Percentiles rank a stretch among this genome's conserved stretches.
Conservation (phyloP, 345 rosid species). For the Syzygium oleosum region DNA sequence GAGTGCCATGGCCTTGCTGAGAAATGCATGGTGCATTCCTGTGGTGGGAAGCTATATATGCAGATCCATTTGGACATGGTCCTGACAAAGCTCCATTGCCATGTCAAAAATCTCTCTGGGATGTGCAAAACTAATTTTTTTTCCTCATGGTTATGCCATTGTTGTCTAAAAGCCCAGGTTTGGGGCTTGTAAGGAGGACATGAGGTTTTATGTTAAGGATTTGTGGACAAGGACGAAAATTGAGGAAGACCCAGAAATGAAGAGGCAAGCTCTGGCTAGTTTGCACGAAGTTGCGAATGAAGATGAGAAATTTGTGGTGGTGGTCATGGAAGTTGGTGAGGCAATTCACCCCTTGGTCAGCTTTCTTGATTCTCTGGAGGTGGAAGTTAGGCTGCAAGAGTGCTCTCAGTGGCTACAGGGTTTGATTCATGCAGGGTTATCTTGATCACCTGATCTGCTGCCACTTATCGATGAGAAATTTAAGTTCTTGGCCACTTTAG, state of each 20-base stretch:
- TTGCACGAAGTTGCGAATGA: conserved; percentile 43
- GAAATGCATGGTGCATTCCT: conserved; percentile 57
- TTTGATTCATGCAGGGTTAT: too few relatives aligned
- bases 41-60: conserved; percentile 89
- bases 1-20: conserved; percentile 57
- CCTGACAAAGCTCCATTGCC: conserved; percentile 39
- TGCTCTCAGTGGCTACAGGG: conserved; percentile 8
- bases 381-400: too few relatives aligned
- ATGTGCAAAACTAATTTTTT: conserved; percentile 55
- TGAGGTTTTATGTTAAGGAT: conserved; percentile 53
- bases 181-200: conserved; percentile 20
- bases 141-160: conserved; percentile 60
- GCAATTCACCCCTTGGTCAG: too few relatives aligned
- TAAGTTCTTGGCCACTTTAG: too few relatives aligned
- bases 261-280: conserved; percentile 57
- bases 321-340: conserved; percentile 23
- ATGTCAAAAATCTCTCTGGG: conserved; percentile 43
- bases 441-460: too few relatives aligned
- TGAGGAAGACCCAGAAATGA: conserved; percentile 47
- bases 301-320: conserved; percentile 45
- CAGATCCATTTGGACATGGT: conserved; percentile 78
- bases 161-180: conserved; percentile 62
- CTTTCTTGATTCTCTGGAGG: too few relatives aligned
- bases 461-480: too few relatives aligned
- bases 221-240: conserved; percentile 28